These are phyloP conservation scores for Penicillium glabrum DNA, from an alignment of 2,329 filamentous ascomycete genomes.

Conservation along the genomic window DNA sequence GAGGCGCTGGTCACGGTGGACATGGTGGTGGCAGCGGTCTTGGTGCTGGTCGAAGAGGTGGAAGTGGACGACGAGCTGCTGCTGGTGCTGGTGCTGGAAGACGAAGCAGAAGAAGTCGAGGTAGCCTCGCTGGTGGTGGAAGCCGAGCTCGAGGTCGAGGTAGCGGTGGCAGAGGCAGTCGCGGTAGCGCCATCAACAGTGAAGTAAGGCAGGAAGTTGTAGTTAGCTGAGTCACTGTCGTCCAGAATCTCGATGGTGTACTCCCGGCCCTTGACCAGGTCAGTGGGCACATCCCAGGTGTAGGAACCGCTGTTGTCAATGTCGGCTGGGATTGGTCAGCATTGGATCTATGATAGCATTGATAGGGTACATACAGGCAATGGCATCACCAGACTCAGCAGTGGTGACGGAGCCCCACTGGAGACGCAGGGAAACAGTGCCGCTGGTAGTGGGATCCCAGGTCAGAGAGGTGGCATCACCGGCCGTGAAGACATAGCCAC, in stretches of 20 bases:
- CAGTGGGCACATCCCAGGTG: conserved; percentile 47
- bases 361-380: conserved; percentile 43
- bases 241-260: conserved; percentile 57
- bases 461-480: conserved; percentile 48
- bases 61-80: conserved; percentile 13
- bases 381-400: conserved; percentile 39
- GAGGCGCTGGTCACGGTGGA: conserved; percentile 21
- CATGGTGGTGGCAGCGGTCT: conserved; percentile 17
- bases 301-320: conserved; percentile 52
- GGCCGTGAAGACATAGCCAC: conserved; percentile 46
- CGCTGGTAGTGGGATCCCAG: conserved; percentile 52
- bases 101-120: conserved; percentile 19
- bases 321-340: conserved; percentile 33
- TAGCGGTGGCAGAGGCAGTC: conserved; percentile 29
- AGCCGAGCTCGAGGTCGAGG: conserved; percentile 24
- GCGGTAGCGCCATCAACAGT: conserved; percentile 47
- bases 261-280: conserved; percentile 44
- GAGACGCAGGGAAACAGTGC: conserved; percentile 54
- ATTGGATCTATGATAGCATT: not conserved
- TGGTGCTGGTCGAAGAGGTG: conserved; percentile 15
- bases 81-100: conserved; percentile 2
- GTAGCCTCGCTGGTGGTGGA: conserved; percentile 21
- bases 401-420: conserved; percentile 46
- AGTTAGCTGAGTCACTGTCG: conserved; percentile 43
- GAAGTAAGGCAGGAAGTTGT: conserved; percentile 57